Base-by-base conservation (phyloP, 441 rosid species). In the Rhodomyrtus psidioides region DNA sequence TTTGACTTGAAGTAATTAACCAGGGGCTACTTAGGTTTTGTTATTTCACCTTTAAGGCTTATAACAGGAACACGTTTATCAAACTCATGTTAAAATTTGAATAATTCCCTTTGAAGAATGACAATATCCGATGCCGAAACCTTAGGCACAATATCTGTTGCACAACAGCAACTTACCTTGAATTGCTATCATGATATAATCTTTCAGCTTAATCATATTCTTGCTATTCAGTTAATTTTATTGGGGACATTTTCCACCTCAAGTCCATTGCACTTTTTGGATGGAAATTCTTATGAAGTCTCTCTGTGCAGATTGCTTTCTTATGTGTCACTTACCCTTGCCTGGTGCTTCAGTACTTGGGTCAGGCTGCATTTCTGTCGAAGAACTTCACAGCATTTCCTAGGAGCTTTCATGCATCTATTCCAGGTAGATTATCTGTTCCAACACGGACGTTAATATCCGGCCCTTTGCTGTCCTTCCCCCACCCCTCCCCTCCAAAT, bases 281-380 rank as follows among this genome's bases (percentile, higher is more conserved):
- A 65, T 26, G 81, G 28, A 49, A 46, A 30, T 84, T 53, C 30
- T 59, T 55, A 82, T 86, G 83, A 70, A 39, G 51, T 85, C 89
- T 56, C 85, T 82, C 26, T 88, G 26, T 92, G 94, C 95, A 96
- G 99, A 88, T 94, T 87, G 96, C 98, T 34, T 96, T 95, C 89
- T 85, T 91, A 82, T 92, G 94, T 86, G 89, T 92, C 51, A 93
- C 94, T 55, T 97, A 95, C 89, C 99, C 99, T 26, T 96, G 98
- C 90, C 92, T 97, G 81, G 95, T 97, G 90, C 97, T 97, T 88
- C 99, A 97, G 85, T 97, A 97, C 93, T 93, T 97, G 98, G 99
- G 98, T 54, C 98, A 96, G 90, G 97, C 99, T 74, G 98, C 99
- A 53, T 97, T 93, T 91, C 91, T 96, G 88, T 96, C 98, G 53